These are phyloP conservation scores for Dryadomyces sulphureus DNA, from an alignment of 2,329 filamentous ascomycete genomes.

Conservation along the genomic window DNA sequence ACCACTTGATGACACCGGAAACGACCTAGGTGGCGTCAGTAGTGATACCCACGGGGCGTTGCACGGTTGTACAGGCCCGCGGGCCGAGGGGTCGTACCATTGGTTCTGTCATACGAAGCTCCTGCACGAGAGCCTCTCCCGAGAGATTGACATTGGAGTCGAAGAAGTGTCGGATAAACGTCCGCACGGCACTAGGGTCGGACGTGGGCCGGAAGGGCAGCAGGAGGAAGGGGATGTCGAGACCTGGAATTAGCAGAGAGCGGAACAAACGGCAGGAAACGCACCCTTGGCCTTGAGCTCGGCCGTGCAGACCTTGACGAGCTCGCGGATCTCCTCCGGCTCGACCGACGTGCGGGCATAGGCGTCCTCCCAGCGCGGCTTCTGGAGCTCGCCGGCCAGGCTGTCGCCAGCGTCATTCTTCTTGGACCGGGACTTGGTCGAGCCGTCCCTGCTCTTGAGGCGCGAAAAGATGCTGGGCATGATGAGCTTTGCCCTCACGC, in stretches of 20 bases:
- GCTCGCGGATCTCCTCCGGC: conserved; percentile 79
- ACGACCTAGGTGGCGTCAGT: conserved; percentile 47
- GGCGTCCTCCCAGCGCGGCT: conserved; percentile 75
- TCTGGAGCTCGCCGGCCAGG: conserved; percentile 38
- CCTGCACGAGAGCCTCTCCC: conserved; percentile 62
- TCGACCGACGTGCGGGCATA: conserved; percentile 72
- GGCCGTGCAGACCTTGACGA: conserved; percentile 69
- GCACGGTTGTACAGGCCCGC: neutral
- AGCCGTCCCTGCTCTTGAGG: conserved; percentile 62
- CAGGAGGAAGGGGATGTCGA: conserved; percentile 83
- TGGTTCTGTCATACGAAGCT: conserved; percentile 83
- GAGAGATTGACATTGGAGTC: conserved; percentile 47
- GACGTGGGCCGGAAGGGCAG: conserved; percentile 89
- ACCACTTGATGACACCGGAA: conserved; percentile 93
- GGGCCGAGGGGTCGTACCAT: conserved; percentile 48
- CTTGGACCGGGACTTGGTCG: conserved; percentile 42
- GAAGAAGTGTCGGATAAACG: conserved; percentile 88
- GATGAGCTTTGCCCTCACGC: neutral
- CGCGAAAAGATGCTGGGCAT: conserved; percentile 48
- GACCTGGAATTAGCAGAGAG: conserved; percentile 33
- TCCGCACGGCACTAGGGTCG: conserved; percentile 80
- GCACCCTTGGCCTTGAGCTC: conserved; percentile 92
- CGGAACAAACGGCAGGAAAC: conserved; percentile 12
- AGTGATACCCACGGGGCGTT: too few relatives aligned
- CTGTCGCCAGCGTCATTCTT: conserved; percentile 44